These are phyloP conservation scores for Fusarium falciforme DNA, from an alignment of 2,329 filamentous ascomycete genomes.

Conservation along the genomic window DNA sequence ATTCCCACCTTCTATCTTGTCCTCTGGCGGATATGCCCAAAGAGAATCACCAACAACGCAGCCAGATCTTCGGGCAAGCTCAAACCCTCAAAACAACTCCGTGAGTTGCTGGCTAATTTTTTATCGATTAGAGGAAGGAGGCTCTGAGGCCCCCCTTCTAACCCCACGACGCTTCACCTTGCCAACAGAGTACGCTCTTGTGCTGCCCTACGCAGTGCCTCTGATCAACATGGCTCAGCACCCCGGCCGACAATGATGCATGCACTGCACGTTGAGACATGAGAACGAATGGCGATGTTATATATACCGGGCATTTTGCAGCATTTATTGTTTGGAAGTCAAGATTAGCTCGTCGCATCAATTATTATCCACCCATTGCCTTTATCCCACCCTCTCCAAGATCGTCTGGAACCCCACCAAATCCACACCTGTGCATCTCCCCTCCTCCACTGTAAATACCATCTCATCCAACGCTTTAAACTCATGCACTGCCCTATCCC, in stretches of 20 bases:
- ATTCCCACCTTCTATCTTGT: constrained; percentile 8
- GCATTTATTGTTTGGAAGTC: not conserved
- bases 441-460: constrained; percentile 1
- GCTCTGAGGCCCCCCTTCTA: rapidly evolving
- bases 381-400: not conserved
- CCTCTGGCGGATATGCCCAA: constrained; percentile 5
- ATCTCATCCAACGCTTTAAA: constrained; percentile 7
- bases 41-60: no score
- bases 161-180: not conserved
- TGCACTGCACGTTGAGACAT: not conserved
- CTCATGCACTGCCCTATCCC: not conserved
- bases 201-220: not conserved
- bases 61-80: no score
- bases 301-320: not conserved
- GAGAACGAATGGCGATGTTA: not conserved
- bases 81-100: no score
- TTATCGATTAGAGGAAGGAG: not conserved
- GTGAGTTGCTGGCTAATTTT: no score
- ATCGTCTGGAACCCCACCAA: constrained; percentile 7
- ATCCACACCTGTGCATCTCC: not conserved
- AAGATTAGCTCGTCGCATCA: not conserved
- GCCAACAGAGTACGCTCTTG: not conserved
- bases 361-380: not conserved
- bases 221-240: not conserved
- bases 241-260: not conserved